Evolutionary conservation across 768 basidiomycete genomes (phyloP), one percentile per base, ranked within the genome.

Genomic region (Kwoniella sp.): DNA sequence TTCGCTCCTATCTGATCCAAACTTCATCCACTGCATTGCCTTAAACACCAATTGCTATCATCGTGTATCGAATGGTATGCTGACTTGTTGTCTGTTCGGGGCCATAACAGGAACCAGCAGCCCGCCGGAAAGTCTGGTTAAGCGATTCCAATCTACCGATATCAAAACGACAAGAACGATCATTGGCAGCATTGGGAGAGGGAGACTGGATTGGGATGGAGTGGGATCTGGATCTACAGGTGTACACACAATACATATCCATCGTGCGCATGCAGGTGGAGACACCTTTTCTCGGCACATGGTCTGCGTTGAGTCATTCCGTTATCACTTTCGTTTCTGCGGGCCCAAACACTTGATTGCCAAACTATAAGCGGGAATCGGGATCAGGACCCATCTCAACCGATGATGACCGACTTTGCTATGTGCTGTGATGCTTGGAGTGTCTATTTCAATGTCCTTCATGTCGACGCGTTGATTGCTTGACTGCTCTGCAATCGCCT

Each of bases 1-100:
- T 94, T 94, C 92, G 92, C 92, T 94, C 91, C 92, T 94, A 94
- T 94, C 91, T 94, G 92, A 94, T 58, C 27, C 64, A 30, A n/a
- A n/a, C n/a, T n/a, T 64, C 30, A 47, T 37, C 60, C 60, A 12
- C 37, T n/a, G n/a, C n/a, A n/a, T n/a, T n/a, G n/a, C n/a, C n/a
- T n/a, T n/a, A n/a, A n/a, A n/a, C n/a, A n/a, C n/a, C n/a, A n/a
- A n/a, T n/a, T n/a, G n/a, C n/a, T n/a, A n/a, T n/a, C n/a, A n/a
- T n/a, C n/a, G n/a, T n/a, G n/a, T n/a, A n/a, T n/a, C n/a, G n/a
- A n/a, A 48, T 25, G 13, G 22, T 29, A 37, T 21, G 67, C 63
- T 71, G 63, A 69, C 56, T 8, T 21, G 22, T 60, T 26, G 40
- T 9, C 5, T 64, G 30, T 37, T 19, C 19, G 24, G 24, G 33